phyloP scores from a whole-genome alignment of 176 grass and related monocot species.

The Lolium perenne region DNA sequence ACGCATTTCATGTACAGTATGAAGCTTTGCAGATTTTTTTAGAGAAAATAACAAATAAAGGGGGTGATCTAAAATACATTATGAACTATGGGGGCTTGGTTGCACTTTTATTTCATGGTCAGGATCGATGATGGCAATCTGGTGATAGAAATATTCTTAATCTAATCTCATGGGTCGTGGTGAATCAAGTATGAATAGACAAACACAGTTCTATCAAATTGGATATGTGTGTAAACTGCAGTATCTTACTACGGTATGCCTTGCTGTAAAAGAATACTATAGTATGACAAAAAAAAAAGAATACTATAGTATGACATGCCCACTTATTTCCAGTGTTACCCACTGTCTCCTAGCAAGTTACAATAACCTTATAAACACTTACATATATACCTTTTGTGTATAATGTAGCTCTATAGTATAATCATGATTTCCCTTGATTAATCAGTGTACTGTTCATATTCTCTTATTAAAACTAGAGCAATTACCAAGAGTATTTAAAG shows the following conservation, averaged over 20 bases:
- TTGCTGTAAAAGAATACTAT: not conserved
- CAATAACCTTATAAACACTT: not conserved
- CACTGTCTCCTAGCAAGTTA: not conserved
- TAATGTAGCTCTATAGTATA: not conserved
- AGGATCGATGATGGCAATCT: not conserved
- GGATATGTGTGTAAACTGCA: not conserved
- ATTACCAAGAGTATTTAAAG: slow-evolving; percentile 89
- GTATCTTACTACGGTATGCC: not conserved
- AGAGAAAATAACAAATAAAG: not conserved
- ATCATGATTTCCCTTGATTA: not conserved
- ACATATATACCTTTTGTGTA: not conserved
- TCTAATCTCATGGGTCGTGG: not conserved
- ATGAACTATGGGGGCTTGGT: not conserved
- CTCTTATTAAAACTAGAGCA: slow-evolving; percentile 54
- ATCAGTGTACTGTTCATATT: slow-evolving; percentile 8
- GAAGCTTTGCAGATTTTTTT: not conserved
- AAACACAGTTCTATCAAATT: not conserved
- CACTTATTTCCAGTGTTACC: not conserved
- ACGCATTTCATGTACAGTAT: not conserved
- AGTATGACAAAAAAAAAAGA: not conserved
- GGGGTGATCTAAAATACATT: not conserved
- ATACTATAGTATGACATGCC: not conserved
- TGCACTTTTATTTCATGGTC: not conserved
- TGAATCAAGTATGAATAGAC: not conserved
- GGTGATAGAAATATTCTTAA: not conserved